phyloP scores from a whole-genome alignment of 2,329 filamentous ascomycete species.

The Sporothrix luriei region DNA sequence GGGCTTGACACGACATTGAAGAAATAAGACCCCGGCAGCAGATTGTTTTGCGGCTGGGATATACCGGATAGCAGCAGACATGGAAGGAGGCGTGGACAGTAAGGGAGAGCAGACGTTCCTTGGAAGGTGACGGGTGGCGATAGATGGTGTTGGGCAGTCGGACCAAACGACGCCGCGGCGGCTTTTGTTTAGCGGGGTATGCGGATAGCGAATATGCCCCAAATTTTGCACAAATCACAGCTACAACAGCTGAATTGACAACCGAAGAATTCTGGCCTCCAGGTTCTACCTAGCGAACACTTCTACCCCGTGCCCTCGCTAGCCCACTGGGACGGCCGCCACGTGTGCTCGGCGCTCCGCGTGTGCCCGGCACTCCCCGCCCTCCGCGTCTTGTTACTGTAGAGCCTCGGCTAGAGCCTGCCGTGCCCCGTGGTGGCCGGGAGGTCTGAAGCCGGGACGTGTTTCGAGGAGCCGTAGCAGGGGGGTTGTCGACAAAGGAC shows the following conservation, averaged over 20 bases:
- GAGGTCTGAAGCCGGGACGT: conserved; percentile 51
- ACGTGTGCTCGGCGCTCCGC: conserved; percentile 42
- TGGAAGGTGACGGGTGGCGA: neutral
- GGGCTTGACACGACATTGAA: conserved; percentile 69
- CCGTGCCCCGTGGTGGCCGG: conserved; percentile 53
- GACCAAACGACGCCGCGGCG: neutral
- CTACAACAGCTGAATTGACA: neutral
- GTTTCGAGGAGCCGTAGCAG: conserved; percentile 54
- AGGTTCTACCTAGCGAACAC: conserved; percentile 47
- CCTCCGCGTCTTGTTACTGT: conserved; percentile 43
- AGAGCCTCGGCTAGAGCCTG: conserved; percentile 47
- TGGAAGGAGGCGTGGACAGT: neutral
- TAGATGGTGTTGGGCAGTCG: neutral
- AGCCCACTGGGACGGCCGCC: conserved; percentile 51
- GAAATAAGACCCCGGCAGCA: conserved; percentile 53
- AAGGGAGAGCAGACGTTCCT: neutral
- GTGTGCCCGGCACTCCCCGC: conserved; percentile 41
- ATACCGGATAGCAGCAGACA: conserved; percentile 46
- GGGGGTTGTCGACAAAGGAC: conserved; percentile 84
- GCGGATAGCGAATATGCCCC: conserved; percentile 29
- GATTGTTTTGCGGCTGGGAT: conserved; percentile 54
- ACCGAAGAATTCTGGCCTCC: neutral
- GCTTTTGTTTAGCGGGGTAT: conserved; percentile 29
- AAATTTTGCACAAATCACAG: neutral
- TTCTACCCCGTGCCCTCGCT: conserved; percentile 51